Conservation (phyloP, 768 basidiomycete genomes). For the Holtermanniella nyarrowii region DNA sequence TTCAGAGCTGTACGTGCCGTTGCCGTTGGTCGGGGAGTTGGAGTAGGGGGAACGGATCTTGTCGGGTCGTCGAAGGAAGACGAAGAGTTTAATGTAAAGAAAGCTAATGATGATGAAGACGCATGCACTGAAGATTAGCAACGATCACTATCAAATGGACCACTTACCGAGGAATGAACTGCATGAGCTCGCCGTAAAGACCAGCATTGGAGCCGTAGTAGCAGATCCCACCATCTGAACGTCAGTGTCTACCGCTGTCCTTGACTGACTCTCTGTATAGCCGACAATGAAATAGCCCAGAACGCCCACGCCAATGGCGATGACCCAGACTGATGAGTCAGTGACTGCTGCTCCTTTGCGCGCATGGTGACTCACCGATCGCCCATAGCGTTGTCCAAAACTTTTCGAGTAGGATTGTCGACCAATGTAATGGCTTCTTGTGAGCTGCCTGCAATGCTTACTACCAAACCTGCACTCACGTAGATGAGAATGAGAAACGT, state of each 20-base stretch:
- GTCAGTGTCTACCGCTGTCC: neutral
- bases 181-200: conserved; percentile 38
- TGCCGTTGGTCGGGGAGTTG: conserved; percentile 5
- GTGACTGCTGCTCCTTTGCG: neutral
- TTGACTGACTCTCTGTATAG: conserved; percentile 8
- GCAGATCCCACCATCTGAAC: conserved; percentile 30
- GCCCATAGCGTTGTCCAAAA: conserved; percentile 33
- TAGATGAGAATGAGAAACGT: conserved; percentile 42
- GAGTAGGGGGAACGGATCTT: conserved; percentile 35
- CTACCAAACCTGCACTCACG: conserved; percentile 12
- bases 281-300: conserved; percentile 32
- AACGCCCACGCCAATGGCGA: conserved; percentile 18
- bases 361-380: conserved; percentile 9
- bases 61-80: conserved; percentile 42
- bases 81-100: conserved; percentile 37
- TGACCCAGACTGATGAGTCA: conserved; percentile 25
- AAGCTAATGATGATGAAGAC: conserved; percentile 36
- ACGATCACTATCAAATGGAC: neutral
- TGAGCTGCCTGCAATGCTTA: neutral
- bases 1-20: neutral
- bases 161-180: conserved; percentile 38
- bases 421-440: conserved; percentile 30
- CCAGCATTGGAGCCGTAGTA: conserved; percentile 35
- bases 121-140: conserved; percentile 16
- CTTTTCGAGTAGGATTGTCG: conserved; percentile 33